Conservation (phyloP, 2,329 filamentous ascomycete species). For the Xylaria hypoxylon region DNA sequence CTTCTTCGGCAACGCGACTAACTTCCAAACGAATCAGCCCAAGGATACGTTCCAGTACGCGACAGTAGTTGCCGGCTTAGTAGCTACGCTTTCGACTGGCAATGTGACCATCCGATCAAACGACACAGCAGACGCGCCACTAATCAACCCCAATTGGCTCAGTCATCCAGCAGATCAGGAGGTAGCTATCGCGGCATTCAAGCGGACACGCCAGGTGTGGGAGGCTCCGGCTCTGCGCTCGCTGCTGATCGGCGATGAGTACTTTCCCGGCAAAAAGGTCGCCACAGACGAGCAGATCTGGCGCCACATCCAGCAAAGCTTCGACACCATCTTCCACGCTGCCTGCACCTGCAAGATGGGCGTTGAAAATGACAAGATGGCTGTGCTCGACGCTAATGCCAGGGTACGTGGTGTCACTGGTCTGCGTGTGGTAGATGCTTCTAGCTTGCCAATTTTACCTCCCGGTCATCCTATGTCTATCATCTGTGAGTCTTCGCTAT, state of each 20-base stretch:
- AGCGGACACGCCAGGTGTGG: conserved; percentile 54
- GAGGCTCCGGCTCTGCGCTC: background rate
- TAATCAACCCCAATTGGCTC: conserved; percentile 61
- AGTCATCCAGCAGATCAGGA: conserved; percentile 57
- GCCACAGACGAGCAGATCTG: conserved; percentile 6
- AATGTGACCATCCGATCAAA: conserved; percentile 35
- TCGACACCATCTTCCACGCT: conserved; percentile 39
- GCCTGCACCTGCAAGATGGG: conserved; percentile 41
- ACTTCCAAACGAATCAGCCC: conserved; percentile 30
- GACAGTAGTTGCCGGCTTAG: conserved; percentile 19
- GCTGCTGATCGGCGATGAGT: background rate
- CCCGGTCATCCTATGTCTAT: conserved; percentile 23
- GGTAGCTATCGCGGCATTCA: conserved; percentile 57
- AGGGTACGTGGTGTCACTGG: conserved; percentile 38
- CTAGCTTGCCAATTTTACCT: conserved; percentile 43
- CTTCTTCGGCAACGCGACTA: conserved; percentile 28
- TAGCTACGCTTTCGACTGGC: conserved; percentile 32
- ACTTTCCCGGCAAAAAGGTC: conserved; percentile 26
- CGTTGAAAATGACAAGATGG: conserved; percentile 22
- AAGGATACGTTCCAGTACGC: conserved; percentile 37
- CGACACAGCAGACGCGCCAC: conserved; percentile 26
- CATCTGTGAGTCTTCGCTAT: conserved; percentile 20
- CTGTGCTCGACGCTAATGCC: conserved; percentile 37
- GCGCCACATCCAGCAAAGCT: conserved; percentile 5
- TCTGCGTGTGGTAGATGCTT: conserved; percentile 46